Evolutionary conservation across 2,329 filamentous ascomycete genomes (phyloP).

Genomic region (Trichophyton verrucosum): DNA sequence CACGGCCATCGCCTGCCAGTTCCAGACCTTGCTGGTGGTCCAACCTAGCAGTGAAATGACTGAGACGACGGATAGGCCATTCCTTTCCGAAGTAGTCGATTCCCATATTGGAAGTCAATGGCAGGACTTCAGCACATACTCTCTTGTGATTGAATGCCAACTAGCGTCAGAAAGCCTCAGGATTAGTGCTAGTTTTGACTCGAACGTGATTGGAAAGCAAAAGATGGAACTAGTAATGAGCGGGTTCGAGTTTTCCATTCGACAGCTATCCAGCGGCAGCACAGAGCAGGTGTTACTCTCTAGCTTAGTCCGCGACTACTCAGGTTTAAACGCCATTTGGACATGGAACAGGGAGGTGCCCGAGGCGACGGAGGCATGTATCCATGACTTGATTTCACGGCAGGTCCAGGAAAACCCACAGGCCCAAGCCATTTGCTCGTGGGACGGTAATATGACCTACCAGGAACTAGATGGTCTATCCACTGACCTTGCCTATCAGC

Average conservation of each 20-base stretch:
- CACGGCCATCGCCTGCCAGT: constrained; percentile 27
- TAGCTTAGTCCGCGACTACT: not conserved
- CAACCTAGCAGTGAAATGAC: constrained; percentile 6
- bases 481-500: constrained; percentile 3
- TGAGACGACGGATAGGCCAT: not conserved
- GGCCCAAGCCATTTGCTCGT: constrained; percentile 14
- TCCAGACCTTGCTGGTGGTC: constrained; percentile 31
- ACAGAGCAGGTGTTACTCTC: not conserved
- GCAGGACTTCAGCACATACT: not conserved
- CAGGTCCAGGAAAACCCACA: constrained; percentile 15
- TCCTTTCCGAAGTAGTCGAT: not conserved
- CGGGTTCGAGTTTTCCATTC: not conserved
- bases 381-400: constrained; percentile 20
- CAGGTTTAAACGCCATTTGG: constrained; percentile 17
- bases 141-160: not conserved
- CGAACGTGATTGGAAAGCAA: not conserved
- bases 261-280: not conserved
- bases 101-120: not conserved
- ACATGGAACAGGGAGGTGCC: constrained; percentile 16
- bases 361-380: constrained; percentile 13
- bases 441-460: constrained; percentile 15
- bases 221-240: not conserved
- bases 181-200: not conserved
- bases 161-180: not conserved
- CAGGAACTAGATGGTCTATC: constrained; percentile 14